Percentiles rank a stretch among this genome's conserved stretches.
Conservation (phyloP, 768 basidiomycete species). For the Rhizopogon roseolus region DNA sequence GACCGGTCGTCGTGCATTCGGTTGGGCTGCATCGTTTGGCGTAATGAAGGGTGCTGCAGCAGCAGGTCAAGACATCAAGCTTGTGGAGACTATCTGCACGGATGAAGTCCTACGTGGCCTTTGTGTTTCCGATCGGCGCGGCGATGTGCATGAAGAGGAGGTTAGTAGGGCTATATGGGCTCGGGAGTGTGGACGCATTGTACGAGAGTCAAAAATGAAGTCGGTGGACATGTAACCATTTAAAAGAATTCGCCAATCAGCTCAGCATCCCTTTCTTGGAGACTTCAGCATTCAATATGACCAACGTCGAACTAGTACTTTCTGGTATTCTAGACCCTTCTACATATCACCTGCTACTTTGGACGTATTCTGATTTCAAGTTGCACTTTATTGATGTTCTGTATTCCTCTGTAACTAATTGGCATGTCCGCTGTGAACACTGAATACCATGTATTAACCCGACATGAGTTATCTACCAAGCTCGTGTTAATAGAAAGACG, state of each 20-base stretch:
- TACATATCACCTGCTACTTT: background rate
- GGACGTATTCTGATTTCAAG: constrained; percentile 12
- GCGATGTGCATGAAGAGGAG: constrained; percentile 40
- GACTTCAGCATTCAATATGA: constrained; percentile 98
- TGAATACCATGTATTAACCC: no score
- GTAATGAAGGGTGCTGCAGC: constrained; percentile 18
- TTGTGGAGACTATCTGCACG: constrained; percentile 57
- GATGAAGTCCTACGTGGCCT: constrained; percentile 73
- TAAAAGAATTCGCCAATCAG: constrained; percentile 91
- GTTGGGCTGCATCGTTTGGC: constrained; percentile 54
- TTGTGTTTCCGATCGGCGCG: constrained; percentile 36
- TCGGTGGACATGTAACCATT: constrained; percentile 6
- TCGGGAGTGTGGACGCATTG: constrained; percentile 33
- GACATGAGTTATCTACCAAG: no score
- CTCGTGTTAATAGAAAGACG: no score
- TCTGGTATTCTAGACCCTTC: constrained; percentile 25
- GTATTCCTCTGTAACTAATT: background rate
- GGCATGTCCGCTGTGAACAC: no score
- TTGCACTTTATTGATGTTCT: background rate
- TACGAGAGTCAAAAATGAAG: constrained; percentile 29
- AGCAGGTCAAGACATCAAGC: constrained; percentile 41
- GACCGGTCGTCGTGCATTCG: constrained; percentile 46
- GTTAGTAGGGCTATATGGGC: constrained; percentile 37
- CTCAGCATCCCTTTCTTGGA: constrained; percentile 92
- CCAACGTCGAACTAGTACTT: constrained; percentile 79